Base-by-base conservation (phyloP, 768 basidiomycete species). In the Krasilnikovozyma curviuscula region DNA sequence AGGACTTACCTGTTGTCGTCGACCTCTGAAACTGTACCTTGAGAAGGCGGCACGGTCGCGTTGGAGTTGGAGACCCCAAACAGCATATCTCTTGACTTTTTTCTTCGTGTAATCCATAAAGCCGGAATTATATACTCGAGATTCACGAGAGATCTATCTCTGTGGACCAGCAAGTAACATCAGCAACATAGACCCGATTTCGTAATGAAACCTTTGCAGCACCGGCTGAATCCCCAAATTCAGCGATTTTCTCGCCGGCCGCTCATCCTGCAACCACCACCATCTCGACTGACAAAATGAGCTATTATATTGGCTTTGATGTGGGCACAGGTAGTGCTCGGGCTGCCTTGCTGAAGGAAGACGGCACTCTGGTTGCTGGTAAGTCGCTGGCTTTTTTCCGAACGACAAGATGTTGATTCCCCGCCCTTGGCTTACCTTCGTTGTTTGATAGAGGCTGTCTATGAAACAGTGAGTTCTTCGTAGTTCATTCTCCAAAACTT, bases 251-350 rank as follows among this genome's bases (percentile, higher is more conserved):
- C 25, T n/a, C 8, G 9, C 44, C 25, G 14, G 9, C 21, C 21
- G 33, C 24, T n/a, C 19, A 13, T 12, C 35, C 5, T 3, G 24
- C 19, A 14, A 14, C n/a, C 24, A 16, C 18, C 12, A 28, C 4
- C 24, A 18, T 13, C 35, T 28, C 34, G n/a, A 24, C 23, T 27
- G 45, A 9, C 35, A 18, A n/a, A 18, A 8, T 16, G 16, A 38
- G 40, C 8, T 65, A 68, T 51, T 70, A 65, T 55, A 67, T 70
- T 48, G 69, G 69, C 14, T 67, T 70, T 41, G 69, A 70, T 56
- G 69, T 70, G 28, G 93, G 93, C 13, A 95, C 93, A 1, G 88
- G 89, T 50, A 95, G 88, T 19, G 86, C 79, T 7, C 76, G 93
- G 46, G 86, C 86, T 0, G 78, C 76, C 21, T 74, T 98, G 28